Evolutionary conservation across 2,329 filamentous ascomycete species (phyloP).

Genomic region (Phaeosphaeria sp.): DNA sequence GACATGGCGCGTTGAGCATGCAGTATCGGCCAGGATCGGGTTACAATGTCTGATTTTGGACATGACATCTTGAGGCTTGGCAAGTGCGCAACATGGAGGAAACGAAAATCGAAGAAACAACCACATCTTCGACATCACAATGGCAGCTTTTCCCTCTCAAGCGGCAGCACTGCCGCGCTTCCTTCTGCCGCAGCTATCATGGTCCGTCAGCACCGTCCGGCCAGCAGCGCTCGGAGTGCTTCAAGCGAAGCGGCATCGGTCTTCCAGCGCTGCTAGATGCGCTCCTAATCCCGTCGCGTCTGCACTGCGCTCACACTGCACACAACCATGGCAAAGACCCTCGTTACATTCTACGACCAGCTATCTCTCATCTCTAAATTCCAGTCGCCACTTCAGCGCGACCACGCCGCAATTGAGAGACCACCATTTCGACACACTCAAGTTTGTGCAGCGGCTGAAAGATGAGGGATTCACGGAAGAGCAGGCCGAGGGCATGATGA

Average conservation of each 20-base stretch:
- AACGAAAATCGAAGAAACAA: constrained; percentile 1
- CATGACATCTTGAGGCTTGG: constrained; percentile 26
- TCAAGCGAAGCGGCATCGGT: constrained; percentile 23
- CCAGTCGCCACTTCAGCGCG: constrained; percentile 66
- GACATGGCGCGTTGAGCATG: background rate
- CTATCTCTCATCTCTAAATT: constrained; percentile 7
- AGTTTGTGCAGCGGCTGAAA: constrained; percentile 90
- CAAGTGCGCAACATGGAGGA: constrained; percentile 15
- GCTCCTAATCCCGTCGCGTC: constrained; percentile 11
- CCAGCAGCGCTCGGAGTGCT: constrained; percentile 21
- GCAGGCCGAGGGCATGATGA: constrained; percentile 98
- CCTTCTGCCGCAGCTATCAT: constrained; percentile 46
- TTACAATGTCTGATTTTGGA: constrained; percentile 24
- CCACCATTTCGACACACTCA: constrained; percentile 97
- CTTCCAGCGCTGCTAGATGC: constrained; percentile 19
- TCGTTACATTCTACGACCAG: constrained; percentile 8
- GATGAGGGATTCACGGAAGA: constrained; percentile 94
- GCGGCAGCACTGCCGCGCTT: constrained; percentile 46
- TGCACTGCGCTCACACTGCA: constrained; percentile 13
- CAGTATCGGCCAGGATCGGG: background rate
- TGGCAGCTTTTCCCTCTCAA: constrained; percentile 31
- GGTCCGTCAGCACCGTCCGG: constrained; percentile 36
- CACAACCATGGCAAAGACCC: constrained; percentile 9
- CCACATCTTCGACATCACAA: constrained; percentile 28
- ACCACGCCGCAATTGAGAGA: constrained; percentile 70